A percentile compares a stretch with the other conserved stretches of the same genome.
Conservation (phyloP, 257 asterid species). For the Solanum rostratum region DNA sequence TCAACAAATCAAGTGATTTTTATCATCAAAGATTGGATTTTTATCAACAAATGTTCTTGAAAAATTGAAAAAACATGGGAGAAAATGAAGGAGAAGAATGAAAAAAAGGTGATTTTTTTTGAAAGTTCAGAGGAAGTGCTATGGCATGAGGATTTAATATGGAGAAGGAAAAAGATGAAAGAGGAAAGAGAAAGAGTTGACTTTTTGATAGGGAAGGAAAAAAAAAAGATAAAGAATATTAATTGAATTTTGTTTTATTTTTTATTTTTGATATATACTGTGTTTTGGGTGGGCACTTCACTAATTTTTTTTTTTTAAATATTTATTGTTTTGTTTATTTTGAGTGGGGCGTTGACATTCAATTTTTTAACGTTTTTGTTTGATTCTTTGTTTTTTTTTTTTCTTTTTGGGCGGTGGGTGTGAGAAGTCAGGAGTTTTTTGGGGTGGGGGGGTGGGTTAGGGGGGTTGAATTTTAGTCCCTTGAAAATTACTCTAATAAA, state of each 20-base stretch:
- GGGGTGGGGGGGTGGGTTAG: no score
- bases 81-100: background rate
- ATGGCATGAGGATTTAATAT: background rate
- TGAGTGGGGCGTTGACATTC: constrained; percentile 1
- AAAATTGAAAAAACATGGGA: background rate
- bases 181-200: constrained; percentile 44
- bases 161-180: constrained; percentile 13
- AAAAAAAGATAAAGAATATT: background rate
- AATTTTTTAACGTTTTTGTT: background rate
- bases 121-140: background rate
- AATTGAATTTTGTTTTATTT: background rate
- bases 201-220: constrained; percentile 4
- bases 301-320: background rate
- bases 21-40: background rate
- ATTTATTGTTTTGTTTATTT: background rate
- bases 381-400: background rate
- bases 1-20: background rate
- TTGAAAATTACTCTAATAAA: background rate
- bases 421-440: background rate
- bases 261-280: background rate
- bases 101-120: background rate
- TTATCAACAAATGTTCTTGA: background rate
- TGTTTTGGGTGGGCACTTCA: background rate
- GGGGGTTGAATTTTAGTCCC: background rate
- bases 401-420: background rate